phyloP scores from a whole-genome alignment of 2,329 filamentous ascomycete species.

The Ascochyta clinopodiicola region DNA sequence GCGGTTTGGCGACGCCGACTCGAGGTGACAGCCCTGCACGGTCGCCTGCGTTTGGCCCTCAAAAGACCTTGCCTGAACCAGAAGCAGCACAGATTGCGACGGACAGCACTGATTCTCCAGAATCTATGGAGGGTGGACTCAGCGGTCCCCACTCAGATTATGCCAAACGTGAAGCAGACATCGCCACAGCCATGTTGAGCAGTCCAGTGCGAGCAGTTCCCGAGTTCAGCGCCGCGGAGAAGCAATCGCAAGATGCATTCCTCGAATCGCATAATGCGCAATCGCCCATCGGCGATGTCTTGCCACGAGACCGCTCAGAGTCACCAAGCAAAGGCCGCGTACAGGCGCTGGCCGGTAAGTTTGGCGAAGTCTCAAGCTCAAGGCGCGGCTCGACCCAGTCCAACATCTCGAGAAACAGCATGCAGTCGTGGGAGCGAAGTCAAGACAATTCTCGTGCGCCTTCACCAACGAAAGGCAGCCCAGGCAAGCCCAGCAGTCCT shows the following conservation, averaged over 20 bases:
- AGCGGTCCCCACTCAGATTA: slow-evolving; percentile 34
- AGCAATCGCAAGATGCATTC: slow-evolving; percentile 44
- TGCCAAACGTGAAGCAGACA: slow-evolving; percentile 46
- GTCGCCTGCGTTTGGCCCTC: slow-evolving; percentile 60
- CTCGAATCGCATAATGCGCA: slow-evolving; percentile 43
- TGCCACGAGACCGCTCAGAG: slow-evolving; percentile 47
- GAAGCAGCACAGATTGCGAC: slow-evolving; percentile 57
- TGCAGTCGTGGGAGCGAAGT: slow-evolving; percentile 50
- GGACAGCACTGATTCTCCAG: slow-evolving; percentile 43
- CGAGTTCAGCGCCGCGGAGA: slow-evolving; percentile 38
- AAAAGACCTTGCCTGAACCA: slow-evolving; percentile 53
- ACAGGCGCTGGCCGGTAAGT: slow-evolving; percentile 58
- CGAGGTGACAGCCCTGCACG: slow-evolving; percentile 67
- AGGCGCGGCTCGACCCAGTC: slow-evolving; percentile 56
- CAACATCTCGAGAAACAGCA: slow-evolving; percentile 49
- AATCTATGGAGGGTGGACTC: slow-evolving; percentile 35
- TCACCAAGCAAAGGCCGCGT: slow-evolving; percentile 59
- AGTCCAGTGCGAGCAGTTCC: slow-evolving; percentile 29
- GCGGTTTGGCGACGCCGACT: slow-evolving; percentile 65
- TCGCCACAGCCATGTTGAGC: slow-evolving; percentile 38
- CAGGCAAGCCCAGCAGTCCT: slow-evolving; percentile 46
- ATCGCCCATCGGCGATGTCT: slow-evolving; percentile 36
- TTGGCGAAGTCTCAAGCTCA: slow-evolving; percentile 54
- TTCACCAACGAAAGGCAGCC: slow-evolving; percentile 38
- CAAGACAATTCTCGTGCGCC: slow-evolving; percentile 46